Conservation (phyloP, 768 basidiomycete genomes). For the Baorangia bicolor region DNA sequence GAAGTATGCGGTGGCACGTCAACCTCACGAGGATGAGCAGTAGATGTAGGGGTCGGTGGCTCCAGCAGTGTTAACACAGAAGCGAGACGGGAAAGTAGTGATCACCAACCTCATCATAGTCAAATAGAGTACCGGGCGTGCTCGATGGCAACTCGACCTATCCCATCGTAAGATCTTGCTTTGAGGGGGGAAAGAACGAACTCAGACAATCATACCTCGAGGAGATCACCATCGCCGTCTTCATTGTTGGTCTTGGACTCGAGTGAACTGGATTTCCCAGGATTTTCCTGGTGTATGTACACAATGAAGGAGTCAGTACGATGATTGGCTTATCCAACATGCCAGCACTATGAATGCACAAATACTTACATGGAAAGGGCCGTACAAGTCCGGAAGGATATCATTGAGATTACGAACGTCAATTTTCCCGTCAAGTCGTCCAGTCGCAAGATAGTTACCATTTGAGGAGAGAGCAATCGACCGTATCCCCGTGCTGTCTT, state of each 20-base stretch:
- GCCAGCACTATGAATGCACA: not conserved
- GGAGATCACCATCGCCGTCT: not conserved
- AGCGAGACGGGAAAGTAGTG: not conserved
- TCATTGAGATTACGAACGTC: not conserved
- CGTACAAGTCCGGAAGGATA: not conserved
- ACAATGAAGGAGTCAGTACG: too few species aligned
- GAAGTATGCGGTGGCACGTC: not conserved
- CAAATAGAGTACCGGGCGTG: not conserved
- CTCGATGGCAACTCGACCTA: not conserved
- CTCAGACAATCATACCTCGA: not conserved
- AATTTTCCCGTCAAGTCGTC: not conserved
- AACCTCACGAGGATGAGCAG: too few species aligned
- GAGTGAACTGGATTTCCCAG: too few species aligned
- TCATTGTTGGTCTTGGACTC: too few species aligned
- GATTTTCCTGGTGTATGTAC: too few species aligned
- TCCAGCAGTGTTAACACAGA: not conserved
- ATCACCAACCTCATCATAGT: not conserved
- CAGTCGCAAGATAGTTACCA: not conserved
- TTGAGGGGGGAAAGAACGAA: not conserved
- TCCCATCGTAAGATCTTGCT: not conserved
- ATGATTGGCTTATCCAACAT: too few species aligned
- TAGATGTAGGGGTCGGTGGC: not conserved
- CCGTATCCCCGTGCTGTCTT: not conserved
- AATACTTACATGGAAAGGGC: not conserved
- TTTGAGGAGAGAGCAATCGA: not conserved